These are phyloP conservation scores for Tolypocladium ovalisporum DNA, from an alignment of 2,329 filamentous ascomycete genomes.

Conservation along the genomic window DNA sequence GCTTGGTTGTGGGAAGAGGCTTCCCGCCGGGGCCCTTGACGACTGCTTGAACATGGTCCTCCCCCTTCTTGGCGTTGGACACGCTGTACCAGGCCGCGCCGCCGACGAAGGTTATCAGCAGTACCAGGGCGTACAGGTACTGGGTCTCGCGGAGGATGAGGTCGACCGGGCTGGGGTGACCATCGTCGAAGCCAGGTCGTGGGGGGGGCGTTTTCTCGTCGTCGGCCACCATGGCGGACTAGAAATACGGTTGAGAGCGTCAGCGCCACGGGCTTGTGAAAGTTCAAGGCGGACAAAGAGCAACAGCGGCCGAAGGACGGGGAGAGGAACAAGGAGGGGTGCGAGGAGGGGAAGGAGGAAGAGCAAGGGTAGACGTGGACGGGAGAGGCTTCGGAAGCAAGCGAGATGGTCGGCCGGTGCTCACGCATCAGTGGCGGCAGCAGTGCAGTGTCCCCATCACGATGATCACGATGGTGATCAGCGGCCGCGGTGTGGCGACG, in stretches of 20 bases:
- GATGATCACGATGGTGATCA: background rate
- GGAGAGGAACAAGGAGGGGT: slow-evolving; percentile 1
- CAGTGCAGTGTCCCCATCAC: background rate
- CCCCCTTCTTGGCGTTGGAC: slow-evolving; percentile 36
- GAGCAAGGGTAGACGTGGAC: background rate
- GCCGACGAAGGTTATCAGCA: slow-evolving; percentile 40
- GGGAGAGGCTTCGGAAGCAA: background rate
- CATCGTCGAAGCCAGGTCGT: slow-evolving; percentile 10
- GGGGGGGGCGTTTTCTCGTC: slow-evolving; percentile 19
- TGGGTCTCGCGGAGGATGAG: slow-evolving; percentile 33
- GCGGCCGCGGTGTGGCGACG: slow-evolving; percentile 1
- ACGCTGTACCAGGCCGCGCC: slow-evolving; percentile 42
- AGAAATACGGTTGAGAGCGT: background rate
- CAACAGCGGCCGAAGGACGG: background rate
- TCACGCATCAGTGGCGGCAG: background rate
- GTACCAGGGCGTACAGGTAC: slow-evolving; percentile 40
- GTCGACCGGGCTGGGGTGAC: slow-evolving; percentile 23
- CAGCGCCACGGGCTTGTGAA: background rate
- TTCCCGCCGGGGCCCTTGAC: slow-evolving; percentile 77
- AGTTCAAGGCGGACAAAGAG: background rate
- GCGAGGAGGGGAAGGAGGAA: slow-evolving; percentile 1
- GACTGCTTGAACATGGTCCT: slow-evolving; percentile 33
- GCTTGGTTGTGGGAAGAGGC: slow-evolving; percentile 62
- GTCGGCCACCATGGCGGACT: slow-evolving; percentile 24
- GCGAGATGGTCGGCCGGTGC: background rate